Base-by-base conservation (phyloP, 1,139 yeast genomes). In the Candida sanyaensis region DNA sequence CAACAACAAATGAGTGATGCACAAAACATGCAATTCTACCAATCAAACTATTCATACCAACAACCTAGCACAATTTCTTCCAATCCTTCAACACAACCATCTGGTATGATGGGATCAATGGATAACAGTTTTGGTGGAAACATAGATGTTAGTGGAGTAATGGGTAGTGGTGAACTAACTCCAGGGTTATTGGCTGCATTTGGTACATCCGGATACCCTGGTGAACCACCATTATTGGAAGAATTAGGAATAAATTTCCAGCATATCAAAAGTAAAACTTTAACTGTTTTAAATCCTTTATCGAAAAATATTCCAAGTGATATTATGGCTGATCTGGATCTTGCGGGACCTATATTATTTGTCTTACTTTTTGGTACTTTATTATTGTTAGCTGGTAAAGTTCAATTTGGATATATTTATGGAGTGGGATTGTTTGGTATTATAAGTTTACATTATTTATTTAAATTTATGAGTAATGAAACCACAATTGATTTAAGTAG, bases 341-440 rank as follows among this genome's bases (percentile, higher is more conserved):
- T 93, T 58, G 97, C 98, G 0, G 99, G 99, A 0, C 99, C 99
- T 1, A 78, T 93, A 39, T 72, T 95, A 44, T 95, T 93, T 67
- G 95, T 95, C 56, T 74, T 93, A 48, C 68, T 91, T 49, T 92
- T 92, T 64, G 99, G 97, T n/a, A 80, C 91, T 1, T 82, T 88
- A 53, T 71, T 95, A 45, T 72, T 92, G 48, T 73, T 91, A 42
- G 81, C 96, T 1, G 99, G 99, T 11, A 93, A 92, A 63, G 90
- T 92, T 17, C 98, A 93, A 65, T 93, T 93, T 65, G 98, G 99
- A 3, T 95, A 95, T 66, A 89, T 93, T 47, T 93, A 93, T 62
- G 99, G 99, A 27, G 96, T 93, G 41, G 99, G 97, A 0, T 71
- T 95, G 44, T 84, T 92, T 57, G 99, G 99, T 11, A 88, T 96